Evolutionary conservation across 768 basidiomycete species (phyloP).

Genomic region (Lactarius sp.): DNA sequence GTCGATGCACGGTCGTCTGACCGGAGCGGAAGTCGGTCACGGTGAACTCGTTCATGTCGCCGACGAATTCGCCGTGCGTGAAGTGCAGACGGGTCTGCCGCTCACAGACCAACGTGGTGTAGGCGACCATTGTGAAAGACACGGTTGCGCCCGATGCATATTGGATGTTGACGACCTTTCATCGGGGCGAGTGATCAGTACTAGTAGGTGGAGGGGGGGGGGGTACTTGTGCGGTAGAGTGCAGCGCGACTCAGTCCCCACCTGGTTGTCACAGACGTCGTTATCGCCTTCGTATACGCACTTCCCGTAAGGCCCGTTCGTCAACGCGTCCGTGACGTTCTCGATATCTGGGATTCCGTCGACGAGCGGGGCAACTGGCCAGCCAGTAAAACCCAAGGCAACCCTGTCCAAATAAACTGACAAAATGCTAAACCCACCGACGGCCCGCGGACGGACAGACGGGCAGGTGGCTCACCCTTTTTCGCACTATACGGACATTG

Average conservation of each 20-base stretch:
- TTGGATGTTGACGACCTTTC: slow-evolving; percentile 77
- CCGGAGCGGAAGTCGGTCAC: slow-evolving; percentile 70
- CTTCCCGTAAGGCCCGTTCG: slow-evolving; percentile 63
- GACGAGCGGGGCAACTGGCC: slow-evolving; percentile 66
- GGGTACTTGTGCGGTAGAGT: background rate
- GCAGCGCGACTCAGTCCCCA: slow-evolving; percentile 24
- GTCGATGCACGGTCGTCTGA: slow-evolving; percentile 41
- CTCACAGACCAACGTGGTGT: slow-evolving; percentile 70
- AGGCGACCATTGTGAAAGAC: slow-evolving; percentile 88
- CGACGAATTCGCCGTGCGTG: slow-evolving; percentile 83
- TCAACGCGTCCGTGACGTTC: slow-evolving; percentile 71
- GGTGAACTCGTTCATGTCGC: slow-evolving; percentile 72
- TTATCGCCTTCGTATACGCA: slow-evolving; percentile 85
- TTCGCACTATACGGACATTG: slow-evolving; percentile 86
- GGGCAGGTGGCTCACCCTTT: slow-evolving; percentile 48
- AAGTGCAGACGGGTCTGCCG: slow-evolving; percentile 86
- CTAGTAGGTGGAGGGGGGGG: no score
- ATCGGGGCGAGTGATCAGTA: background rate
- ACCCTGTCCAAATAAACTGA: slow-evolving; percentile 82
- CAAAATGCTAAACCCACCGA: background rate
- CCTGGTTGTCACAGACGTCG: slow-evolving; percentile 86
- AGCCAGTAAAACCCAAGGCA: slow-evolving; percentile 44
- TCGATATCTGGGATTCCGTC: slow-evolving; percentile 87
- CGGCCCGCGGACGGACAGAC: background rate
- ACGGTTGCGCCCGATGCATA: slow-evolving; percentile 77